Conservation (phyloP, 768 basidiomycete genomes). For the Xerocomellus intermedius region DNA sequence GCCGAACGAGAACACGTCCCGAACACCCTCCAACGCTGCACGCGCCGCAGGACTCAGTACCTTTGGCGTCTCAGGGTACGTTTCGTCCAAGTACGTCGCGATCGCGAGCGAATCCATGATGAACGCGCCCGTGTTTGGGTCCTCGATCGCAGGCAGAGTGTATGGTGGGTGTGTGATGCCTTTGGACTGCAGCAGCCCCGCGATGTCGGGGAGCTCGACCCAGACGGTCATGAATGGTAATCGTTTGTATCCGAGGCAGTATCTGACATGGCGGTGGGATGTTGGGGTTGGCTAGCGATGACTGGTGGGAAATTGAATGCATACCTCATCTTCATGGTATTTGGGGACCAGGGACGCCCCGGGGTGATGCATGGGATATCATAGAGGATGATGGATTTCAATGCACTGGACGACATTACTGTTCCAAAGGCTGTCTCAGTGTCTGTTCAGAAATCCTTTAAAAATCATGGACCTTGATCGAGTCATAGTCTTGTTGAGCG, state of each 20-base stretch:
- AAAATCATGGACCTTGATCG: no score
- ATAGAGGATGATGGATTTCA: conserved; percentile 33
- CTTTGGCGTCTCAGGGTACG: conserved; percentile 43
- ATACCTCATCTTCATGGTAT: conserved; percentile 22
- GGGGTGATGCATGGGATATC: conserved; percentile 33
- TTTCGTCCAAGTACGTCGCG: conserved; percentile 49
- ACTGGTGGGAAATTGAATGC: no score
- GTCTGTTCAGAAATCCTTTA: no score
- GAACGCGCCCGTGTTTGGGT: conserved; percentile 38
- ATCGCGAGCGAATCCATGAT: conserved; percentile 47
- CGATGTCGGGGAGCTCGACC: conserved; percentile 47
- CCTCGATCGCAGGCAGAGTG: conserved; percentile 51
- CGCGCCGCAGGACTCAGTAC: conserved; percentile 36
- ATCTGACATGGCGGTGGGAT: conserved; percentile 1
- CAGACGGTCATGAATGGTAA: conserved; percentile 16
- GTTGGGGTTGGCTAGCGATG: background rate
- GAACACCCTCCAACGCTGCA: conserved; percentile 35
- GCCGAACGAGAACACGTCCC: conserved; percentile 11
- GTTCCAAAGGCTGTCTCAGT: no score
- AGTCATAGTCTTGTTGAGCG: background rate
- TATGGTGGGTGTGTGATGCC: conserved; percentile 29
- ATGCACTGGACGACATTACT: conserved; percentile 7
- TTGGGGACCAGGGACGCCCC: conserved; percentile 38
- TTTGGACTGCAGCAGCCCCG: conserved; percentile 23
- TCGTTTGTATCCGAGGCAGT: conserved; percentile 15